Percentiles rank a stretch among this genome's conserved stretches.
These are phyloP conservation scores for Zalaria obscura DNA, from an alignment of 2,329 filamentous ascomycete species.

Conservation along the genomic window DNA sequence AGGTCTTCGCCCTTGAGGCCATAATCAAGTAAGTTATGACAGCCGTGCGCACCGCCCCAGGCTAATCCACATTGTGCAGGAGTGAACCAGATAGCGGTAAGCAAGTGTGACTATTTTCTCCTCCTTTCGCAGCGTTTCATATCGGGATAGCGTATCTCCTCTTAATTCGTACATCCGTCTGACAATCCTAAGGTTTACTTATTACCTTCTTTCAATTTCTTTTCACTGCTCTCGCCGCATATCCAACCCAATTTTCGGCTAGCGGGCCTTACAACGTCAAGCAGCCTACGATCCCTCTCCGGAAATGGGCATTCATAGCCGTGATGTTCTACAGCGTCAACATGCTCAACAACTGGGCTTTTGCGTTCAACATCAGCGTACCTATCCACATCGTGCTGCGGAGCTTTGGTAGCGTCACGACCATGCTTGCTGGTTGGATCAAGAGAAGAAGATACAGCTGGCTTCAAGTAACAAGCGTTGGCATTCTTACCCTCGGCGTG, in stretches of 20 bases:
- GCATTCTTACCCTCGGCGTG: conserved; percentile 73
- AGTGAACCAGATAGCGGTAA: conserved; percentile 73
- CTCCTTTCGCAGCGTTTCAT: not conserved
- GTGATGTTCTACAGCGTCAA: conserved; percentile 87
- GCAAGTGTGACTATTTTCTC: conserved; percentile 5
- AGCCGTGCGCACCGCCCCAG: conserved; percentile 4
- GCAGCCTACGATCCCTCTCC: conserved; percentile 66
- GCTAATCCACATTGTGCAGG: conserved; percentile 30
- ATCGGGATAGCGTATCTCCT: not conserved
- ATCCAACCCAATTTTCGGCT: conserved; percentile 29
- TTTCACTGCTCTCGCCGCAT: conserved; percentile 48
- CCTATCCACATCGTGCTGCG: conserved; percentile 93
- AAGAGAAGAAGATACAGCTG: conserved; percentile 74
- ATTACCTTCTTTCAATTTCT: conserved; percentile 38
- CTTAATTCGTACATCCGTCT: not conserved
- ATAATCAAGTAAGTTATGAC: conserved; percentile 66
- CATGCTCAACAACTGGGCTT: conserved; percentile 92
- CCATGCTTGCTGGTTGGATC: conserved; percentile 77
- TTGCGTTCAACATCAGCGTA: conserved; percentile 91
- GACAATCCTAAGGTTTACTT: conserved; percentile 43
- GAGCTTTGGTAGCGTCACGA: conserved; percentile 90
- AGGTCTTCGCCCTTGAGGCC: conserved; percentile 93
- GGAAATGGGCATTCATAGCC: conserved; percentile 79
- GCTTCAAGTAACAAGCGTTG: conserved; percentile 68
- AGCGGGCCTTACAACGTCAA: conserved; percentile 59